Base-by-base conservation (phyloP, 164 flowering plant species). In the Amborella trichopoda region DNA sequence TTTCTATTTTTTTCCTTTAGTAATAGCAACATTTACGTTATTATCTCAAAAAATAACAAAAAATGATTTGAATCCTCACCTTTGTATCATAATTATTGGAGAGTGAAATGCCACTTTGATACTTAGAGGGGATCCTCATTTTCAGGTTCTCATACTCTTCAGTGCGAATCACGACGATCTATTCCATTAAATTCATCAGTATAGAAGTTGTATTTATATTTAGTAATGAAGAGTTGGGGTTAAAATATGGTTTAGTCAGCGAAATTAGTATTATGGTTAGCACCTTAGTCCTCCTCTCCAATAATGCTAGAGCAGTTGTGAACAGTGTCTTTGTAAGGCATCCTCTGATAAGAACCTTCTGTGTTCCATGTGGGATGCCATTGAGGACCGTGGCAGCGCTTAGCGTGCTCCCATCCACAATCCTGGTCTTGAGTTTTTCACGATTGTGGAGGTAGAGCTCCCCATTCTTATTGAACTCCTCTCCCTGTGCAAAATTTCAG, bases 391-490 rank as follows among this genome's bases (percentile, higher is more conserved):
- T 52, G 4, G 84, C 90, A 6, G 58, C 83, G 3, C 75, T 84
- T 38, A 84, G 60, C 48, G 77, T 70, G 44, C 76, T 76, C 1
- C 94, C 94, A 61, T 83, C 94, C 23, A 80, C 86, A n/a, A 82
- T 21, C 65, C 64, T 75, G 24, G 75, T 46, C 28, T 67, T 78
- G 26, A 80, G 66, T 17, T 75, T 33, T 2, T 77, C 82, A 40
- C 70, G 28, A 59, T 49, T 77, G 24, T 60, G 53, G 4, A 83
- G 22, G 48, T 68, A 83, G 3, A 78, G 40, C 49, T 76, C 83
- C 1, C 90, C 96, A 48, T 68, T 58, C 26, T 48, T 47, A 37
- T 83, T 87, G 9, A 87, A 54, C 26, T 72, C 70, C 44, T 86
- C 80, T 0, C 77, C 66, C 88, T 81, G 68, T 18, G 23, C 21